Conservation (phyloP, 768 basidiomycete species). For the Flagelloscypha sp. region DNA sequence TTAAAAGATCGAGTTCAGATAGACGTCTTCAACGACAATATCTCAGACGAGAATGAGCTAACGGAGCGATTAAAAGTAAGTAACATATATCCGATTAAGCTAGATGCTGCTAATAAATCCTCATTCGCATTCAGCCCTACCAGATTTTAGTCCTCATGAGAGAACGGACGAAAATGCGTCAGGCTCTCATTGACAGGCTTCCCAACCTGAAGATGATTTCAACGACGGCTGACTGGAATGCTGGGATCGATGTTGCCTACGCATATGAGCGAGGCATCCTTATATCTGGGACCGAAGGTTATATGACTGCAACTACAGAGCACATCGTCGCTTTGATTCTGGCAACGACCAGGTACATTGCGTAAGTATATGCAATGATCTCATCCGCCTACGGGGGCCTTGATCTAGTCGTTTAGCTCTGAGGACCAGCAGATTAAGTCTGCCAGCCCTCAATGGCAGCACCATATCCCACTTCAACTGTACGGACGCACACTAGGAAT, state of each 20-base stretch:
- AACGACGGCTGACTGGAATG: constrained; percentile 46
- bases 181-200: constrained; percentile 40
- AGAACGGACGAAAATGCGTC: constrained; percentile 52
- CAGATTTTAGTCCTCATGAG: constrained; percentile 59
- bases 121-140: no score
- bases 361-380: no score
- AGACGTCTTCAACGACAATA: constrained; percentile 44
- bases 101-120: no score
- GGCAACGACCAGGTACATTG: constrained; percentile 24
- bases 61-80: constrained; percentile 39
- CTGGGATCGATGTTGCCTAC: constrained; percentile 39
- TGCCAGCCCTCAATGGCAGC: constrained; percentile 47
- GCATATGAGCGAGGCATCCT: constrained; percentile 40
- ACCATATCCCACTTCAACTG: constrained; percentile 39
- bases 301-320: constrained; percentile 45
- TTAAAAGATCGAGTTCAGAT: constrained; percentile 28
- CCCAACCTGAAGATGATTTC: constrained; percentile 54
- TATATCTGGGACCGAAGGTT: constrained; percentile 40
- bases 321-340: constrained; percentile 57
- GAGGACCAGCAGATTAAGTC: constrained; percentile 43
- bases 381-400: no score
- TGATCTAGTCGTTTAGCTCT: no score
- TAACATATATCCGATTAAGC: no score
- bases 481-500: constrained; percentile 50
- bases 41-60: constrained; percentile 43